Base-by-base conservation (phyloP, 305 asterid genomes). In the Striga hermonthica region DNA sequence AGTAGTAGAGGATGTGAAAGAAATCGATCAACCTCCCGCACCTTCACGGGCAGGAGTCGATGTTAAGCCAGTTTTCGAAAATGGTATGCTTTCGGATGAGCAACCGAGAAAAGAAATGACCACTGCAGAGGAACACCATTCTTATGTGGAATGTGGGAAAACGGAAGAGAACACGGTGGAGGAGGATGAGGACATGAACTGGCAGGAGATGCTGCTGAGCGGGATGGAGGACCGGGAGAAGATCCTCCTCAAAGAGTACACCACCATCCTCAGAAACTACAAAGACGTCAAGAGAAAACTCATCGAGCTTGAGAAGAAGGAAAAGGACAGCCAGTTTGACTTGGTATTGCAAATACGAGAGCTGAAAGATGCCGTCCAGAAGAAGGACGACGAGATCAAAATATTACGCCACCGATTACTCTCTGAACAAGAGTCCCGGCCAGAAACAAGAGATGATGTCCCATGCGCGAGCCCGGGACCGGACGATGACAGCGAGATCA, bases 171-270 rank as follows among this genome's bases (percentile, higher is more conserved):
- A 57, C 12, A 41, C 57, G 0, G 12, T 9, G 52, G 85, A 75
- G 62, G 65, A 62, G 15, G 77, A 74, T 37, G 83, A 81, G 55
- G 94, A 86, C 37, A 71, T 78, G 39, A 80, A 81, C 70, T 90
- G 98, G 98, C 95, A 84, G 78, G 78, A 79, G 74, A 77, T 87
- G 80, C 85, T 92, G 13, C 63, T 90, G 66, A 82, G 74, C 13
- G 98, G 95, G 4, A 65, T 82, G 81, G 97, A 90, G 71, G 95
- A 93, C 66, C 80, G 82, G 70, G 98, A 93, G 62, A 93, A 80
- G 79, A 76, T 88, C 65, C 84, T 90, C 34, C 76, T 90, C 3
- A 78, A 72, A 65, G 98, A 93, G 72, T 93, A 93, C 69, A 88
- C 95, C 4, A 69, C 89, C 3, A 82, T 92, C 43, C 91, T 92